A percentile compares a stretch with the other conserved stretches of the same genome.
phyloP scores from a whole-genome alignment of 2,329 filamentous ascomycete genomes.

The Fusarium albosuccineum region DNA sequence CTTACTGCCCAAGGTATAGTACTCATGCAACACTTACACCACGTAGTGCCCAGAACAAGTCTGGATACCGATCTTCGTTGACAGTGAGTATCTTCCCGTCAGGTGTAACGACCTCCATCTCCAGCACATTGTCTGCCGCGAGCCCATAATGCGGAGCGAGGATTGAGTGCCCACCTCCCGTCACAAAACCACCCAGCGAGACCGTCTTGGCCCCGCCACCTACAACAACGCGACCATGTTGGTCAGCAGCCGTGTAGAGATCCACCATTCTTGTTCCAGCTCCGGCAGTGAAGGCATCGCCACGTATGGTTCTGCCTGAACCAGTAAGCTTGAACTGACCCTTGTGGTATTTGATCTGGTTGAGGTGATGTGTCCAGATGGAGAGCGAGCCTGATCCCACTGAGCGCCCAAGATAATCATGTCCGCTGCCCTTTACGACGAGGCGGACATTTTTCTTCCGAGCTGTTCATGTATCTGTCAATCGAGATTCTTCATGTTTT shows the following conservation, averaged over 20 bases:
- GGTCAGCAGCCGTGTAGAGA: slow-evolving; percentile 59
- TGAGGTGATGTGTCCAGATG: slow-evolving; percentile 65
- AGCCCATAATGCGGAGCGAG: slow-evolving; percentile 67
- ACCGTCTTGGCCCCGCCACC: slow-evolving; percentile 67
- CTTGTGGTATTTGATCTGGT: slow-evolving; percentile 52
- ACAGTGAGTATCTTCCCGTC: slow-evolving; percentile 62
- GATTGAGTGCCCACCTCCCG: slow-evolving; percentile 71
- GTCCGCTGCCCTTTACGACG: slow-evolving; percentile 53
- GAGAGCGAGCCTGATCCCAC: slow-evolving; percentile 62
- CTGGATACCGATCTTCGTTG: slow-evolving; percentile 64
- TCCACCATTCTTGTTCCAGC: slow-evolving; percentile 66
- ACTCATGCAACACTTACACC: slow-evolving; percentile 56
- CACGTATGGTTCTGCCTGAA: slow-evolving; percentile 56
- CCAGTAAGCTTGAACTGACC: slow-evolving; percentile 57
- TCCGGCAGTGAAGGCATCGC: slow-evolving; percentile 63
- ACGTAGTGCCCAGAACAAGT: slow-evolving; percentile 73
- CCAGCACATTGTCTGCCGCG: slow-evolving; percentile 70
- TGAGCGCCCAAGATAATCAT: slow-evolving; percentile 59
- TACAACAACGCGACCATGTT: slow-evolving; percentile 62
- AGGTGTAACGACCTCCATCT: slow-evolving; percentile 68
- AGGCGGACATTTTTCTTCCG: slow-evolving; percentile 57
- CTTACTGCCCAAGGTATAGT: neutral
- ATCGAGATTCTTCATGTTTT: neutral
- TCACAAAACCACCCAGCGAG: slow-evolving; percentile 69
- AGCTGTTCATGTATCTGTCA: slow-evolving; percentile 43